These are phyloP conservation scores for Hypoxylon intermedium DNA, from an alignment of 495 filamentous ascomycete species.

Conservation along the genomic window DNA sequence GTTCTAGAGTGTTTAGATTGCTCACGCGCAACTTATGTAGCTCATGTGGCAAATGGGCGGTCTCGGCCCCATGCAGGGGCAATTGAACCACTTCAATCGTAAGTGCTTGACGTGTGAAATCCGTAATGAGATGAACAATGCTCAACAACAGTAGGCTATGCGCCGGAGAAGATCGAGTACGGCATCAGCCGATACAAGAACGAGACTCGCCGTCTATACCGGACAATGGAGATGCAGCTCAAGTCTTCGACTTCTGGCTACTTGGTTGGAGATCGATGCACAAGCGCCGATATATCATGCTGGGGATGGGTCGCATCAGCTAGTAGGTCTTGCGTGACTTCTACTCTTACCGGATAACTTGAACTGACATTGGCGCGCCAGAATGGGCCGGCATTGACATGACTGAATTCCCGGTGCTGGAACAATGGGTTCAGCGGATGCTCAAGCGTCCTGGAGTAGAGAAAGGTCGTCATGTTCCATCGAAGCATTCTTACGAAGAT, in stretches of 20 bases:
- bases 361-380: conserved; percentile 28
- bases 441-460: conserved; percentile 70
- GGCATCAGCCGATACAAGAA: conserved; percentile 82
- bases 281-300: conserved; percentile 83
- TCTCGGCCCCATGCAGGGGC: conserved; percentile 89
- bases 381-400: conserved; percentile 79
- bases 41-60: conserved; percentile 68
- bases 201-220: conserved; percentile 82
- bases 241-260: conserved; percentile 67
- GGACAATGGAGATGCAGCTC: conserved; percentile 78
- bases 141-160: conserved; percentile 60
- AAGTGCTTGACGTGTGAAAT: conserved; percentile 12
- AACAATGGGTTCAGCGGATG: conserved; percentile 72
- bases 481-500: conserved; percentile 67
- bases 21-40: conserved; percentile 27
- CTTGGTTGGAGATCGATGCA: conserved; percentile 78
- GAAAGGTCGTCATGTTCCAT: conserved; percentile 81
- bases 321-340: conserved; percentile 35
- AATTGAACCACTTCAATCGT: conserved; percentile 87
- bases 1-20: background rate
- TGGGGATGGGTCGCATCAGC: conserved; percentile 74
- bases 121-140: background rate
- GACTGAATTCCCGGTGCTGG: conserved; percentile 73
- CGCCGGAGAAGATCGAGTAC: conserved; percentile 86
- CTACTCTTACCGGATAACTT: background rate